phyloP scores from a whole-genome alignment of 1,284 basidiomycete species.

The Malassezia vespertilionis region DNA sequence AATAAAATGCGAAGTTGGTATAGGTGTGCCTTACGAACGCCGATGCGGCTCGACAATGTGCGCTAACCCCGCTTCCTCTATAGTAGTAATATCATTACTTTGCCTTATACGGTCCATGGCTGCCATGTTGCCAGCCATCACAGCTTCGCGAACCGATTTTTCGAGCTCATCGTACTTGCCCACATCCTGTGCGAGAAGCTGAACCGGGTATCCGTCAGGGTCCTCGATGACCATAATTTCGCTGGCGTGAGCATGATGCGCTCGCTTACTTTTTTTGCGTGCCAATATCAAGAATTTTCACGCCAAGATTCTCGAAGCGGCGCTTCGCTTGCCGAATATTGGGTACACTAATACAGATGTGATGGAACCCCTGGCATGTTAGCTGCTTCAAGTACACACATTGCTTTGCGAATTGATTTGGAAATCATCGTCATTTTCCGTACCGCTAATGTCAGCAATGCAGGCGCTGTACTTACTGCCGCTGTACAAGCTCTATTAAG shows the following conservation, averaged over 20 bases:
- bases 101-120: constrained; percentile 3
- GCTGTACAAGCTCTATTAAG: constrained; percentile 13
- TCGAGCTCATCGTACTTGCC: constrained; percentile 52
- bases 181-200: constrained; percentile 16
- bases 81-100: constrained; percentile 1
- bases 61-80: constrained; percentile 11
- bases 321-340: constrained; percentile 17
- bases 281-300: constrained; percentile 16
- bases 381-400: constrained; percentile 1
- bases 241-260: constrained; percentile 5
- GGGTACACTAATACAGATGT: constrained; percentile 17
- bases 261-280: constrained; percentile 14
- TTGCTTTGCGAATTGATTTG: background rate
- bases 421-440: constrained; percentile 12
- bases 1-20: too few species aligned
- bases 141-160: constrained; percentile 7
- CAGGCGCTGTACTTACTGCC: background rate
- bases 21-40: too few species aligned
- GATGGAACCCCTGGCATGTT: constrained; percentile 15
- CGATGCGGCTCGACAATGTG: too few species aligned
- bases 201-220: constrained; percentile 20
- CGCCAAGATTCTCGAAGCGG: constrained; percentile 13
- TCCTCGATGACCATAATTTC: constrained; percentile 15
- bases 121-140: constrained; percentile 2
- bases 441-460: constrained; percentile 11